Conservation (phyloP, 2,329 filamentous ascomycete species). For the Hymenoscyphus repandus region DNA sequence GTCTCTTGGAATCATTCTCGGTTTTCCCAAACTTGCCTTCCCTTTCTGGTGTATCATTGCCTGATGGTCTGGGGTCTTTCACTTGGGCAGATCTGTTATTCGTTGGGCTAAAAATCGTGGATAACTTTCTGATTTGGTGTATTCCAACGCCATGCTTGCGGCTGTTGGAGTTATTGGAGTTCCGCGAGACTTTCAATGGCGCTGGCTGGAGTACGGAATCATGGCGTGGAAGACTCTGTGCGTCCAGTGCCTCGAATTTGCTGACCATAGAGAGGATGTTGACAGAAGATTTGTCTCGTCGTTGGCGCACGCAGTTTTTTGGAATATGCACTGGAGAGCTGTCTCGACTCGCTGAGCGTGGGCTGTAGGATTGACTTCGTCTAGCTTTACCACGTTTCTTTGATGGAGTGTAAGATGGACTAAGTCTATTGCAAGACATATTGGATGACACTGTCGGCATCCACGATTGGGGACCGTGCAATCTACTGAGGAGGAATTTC, state of each 20-base stretch:
- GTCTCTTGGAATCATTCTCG: not conserved
- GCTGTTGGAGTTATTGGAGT: not conserved
- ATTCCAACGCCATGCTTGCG: slow-evolving; percentile 2
- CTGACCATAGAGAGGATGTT: slow-evolving; percentile 22
- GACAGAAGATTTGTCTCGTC: slow-evolving; percentile 9
- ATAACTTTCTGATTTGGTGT: slow-evolving; percentile 11
- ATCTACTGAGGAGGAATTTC: too few species aligned
- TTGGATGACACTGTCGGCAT: too few species aligned
- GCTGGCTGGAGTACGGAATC: slow-evolving; percentile 16
- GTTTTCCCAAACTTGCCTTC: not conserved
- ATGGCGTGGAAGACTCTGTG: slow-evolving; percentile 18
- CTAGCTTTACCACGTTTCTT: too few species aligned
- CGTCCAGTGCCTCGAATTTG: slow-evolving; percentile 28
- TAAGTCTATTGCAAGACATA: too few species aligned
- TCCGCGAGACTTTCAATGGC: slow-evolving; percentile 14
- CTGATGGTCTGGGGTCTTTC: not conserved
- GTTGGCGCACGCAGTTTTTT: too few species aligned
- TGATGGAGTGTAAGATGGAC: too few species aligned
- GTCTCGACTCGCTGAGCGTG: too few species aligned
- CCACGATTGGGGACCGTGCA: too few species aligned
- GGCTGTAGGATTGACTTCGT: too few species aligned
- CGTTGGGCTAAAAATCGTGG: slow-evolving; percentile 18
- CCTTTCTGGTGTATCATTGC: too few species aligned
- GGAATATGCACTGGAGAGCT: too few species aligned
- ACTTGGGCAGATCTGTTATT: not conserved